phyloP scores from a whole-genome alignment of 192 early-diverging fungal species.

The Jimgerdemannia flammicorona region DNA sequence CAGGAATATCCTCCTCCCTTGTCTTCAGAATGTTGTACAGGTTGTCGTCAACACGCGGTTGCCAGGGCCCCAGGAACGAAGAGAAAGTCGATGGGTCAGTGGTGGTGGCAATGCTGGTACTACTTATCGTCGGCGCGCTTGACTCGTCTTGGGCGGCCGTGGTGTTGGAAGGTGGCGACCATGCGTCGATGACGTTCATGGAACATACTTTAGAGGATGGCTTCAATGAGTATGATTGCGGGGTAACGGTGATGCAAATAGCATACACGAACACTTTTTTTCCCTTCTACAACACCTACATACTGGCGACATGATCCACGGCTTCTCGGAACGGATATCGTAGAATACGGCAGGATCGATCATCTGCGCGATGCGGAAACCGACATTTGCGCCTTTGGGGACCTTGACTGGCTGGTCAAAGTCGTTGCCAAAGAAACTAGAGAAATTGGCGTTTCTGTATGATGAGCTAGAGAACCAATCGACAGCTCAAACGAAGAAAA shows the following conservation, averaged over 20 bases:
- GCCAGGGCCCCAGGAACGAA: not conserved
- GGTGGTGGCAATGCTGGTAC: not conserved
- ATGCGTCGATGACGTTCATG: slow-evolving; percentile 30
- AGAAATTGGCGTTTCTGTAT: slow-evolving; percentile 21
- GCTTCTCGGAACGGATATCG: slow-evolving; percentile 17
- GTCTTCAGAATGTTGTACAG: not conserved
- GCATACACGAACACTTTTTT: not conserved
- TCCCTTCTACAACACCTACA: not conserved
- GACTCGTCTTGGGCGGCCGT: slow-evolving; percentile 14
- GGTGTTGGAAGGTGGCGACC: slow-evolving; percentile 21
- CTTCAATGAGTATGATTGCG: not conserved
- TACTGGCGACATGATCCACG: slow-evolving; percentile 32
- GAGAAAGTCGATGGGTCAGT: not conserved
- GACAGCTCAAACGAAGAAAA: slow-evolving; percentile 9
- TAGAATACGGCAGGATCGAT: slow-evolving; percentile 34
- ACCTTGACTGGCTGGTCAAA: slow-evolving; percentile 25
- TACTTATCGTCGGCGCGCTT: slow-evolving; percentile 10
- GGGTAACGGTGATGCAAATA: not conserved
- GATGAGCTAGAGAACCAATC: slow-evolving; percentile 23
- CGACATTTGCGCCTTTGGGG: slow-evolving; percentile 23
- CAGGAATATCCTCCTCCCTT: slow-evolving; percentile 24
- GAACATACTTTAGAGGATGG: slow-evolving; percentile 16
- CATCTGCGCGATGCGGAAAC: slow-evolving; percentile 26
- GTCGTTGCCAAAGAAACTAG: slow-evolving; percentile 29
- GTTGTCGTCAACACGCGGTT: not conserved